Conservation (phyloP, 2,329 filamentous ascomycete genomes). For the Metarhizium guizhouense region DNA sequence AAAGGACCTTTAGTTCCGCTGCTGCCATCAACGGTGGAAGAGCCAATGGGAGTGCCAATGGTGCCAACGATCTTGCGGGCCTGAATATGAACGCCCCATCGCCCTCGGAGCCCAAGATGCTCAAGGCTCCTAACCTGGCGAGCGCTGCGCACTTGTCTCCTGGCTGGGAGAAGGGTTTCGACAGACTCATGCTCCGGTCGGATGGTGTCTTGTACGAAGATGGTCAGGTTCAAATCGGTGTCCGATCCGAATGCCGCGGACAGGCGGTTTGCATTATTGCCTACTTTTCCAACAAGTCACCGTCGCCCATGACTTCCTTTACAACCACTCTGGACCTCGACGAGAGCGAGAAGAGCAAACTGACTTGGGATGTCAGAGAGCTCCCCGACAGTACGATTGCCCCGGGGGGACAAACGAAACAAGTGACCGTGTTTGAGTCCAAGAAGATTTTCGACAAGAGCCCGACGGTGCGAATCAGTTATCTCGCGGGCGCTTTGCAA, state of each 20-base stretch:
- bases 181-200: slow-evolving; percentile 65
- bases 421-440: slow-evolving; percentile 91
- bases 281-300: slow-evolving; percentile 93
- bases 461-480: slow-evolving; percentile 89
- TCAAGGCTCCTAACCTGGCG: slow-evolving; percentile 73
- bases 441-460: slow-evolving; percentile 72
- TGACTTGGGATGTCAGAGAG: slow-evolving; percentile 82
- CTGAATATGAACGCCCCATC: slow-evolving; percentile 64
- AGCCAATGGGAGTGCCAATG: slow-evolving; percentile 34
- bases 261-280: slow-evolving; percentile 92
- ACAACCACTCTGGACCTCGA: slow-evolving; percentile 89
- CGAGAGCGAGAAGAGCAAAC: slow-evolving; percentile 48
- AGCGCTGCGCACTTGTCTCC: slow-evolving; percentile 88
- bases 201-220: slow-evolving; percentile 95
- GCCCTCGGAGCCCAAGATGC: slow-evolving; percentile 45
- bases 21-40: slow-evolving; percentile 37
- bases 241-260: slow-evolving; percentile 90
- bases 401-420: slow-evolving; percentile 71
- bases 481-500: slow-evolving; percentile 87
- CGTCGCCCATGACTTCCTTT: slow-evolving; percentile 76
- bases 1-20: slow-evolving; percentile 70
- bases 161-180: slow-evolving; percentile 88
- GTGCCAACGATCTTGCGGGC: slow-evolving; percentile 63
- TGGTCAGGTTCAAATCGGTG: slow-evolving; percentile 81
- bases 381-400: slow-evolving; percentile 75